These are phyloP conservation scores for Adansonia gregorii DNA, from an alignment of 441 rosid genomes.

Conservation along the genomic window DNA sequence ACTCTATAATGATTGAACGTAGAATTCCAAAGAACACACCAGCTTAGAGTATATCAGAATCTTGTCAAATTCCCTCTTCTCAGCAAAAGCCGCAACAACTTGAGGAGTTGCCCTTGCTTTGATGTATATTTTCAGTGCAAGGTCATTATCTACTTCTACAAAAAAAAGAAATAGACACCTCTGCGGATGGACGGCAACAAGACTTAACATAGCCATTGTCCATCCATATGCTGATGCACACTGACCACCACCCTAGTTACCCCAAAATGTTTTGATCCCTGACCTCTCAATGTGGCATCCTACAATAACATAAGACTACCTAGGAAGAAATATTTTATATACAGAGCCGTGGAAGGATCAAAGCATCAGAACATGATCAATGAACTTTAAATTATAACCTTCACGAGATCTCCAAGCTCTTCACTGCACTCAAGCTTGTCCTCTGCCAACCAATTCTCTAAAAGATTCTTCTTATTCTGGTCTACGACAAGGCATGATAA, in stretches of 20 bases:
- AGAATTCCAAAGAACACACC: slow-evolving; percentile 44
- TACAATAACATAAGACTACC: not conserved
- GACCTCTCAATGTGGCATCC: not conserved
- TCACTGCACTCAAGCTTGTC: slow-evolving; percentile 98
- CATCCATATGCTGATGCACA: not conserved
- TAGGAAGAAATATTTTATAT: not conserved
- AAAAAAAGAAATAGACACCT: not conserved
- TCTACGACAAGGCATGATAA: slow-evolving; percentile 96
- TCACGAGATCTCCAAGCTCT: slow-evolving; percentile 99
- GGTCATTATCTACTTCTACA: slow-evolving; percentile 96
- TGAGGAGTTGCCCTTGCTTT: slow-evolving; percentile 99
- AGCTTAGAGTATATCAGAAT: slow-evolving; percentile 94
- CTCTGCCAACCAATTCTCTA: slow-evolving; percentile 98
- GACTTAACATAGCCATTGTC: not conserved
- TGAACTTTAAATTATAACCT: slow-evolving; percentile 46
- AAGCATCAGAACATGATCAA: not conserved
- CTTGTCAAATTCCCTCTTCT: slow-evolving; percentile 98
- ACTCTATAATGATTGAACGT: slow-evolving; percentile 11
- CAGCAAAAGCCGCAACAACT: slow-evolving; percentile 99
- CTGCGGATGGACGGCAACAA: not conserved
- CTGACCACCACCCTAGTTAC: not conserved
- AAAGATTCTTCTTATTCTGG: slow-evolving; percentile 94
- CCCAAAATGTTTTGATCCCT: not conserved
- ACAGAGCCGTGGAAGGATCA: not conserved
- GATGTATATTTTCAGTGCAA: slow-evolving; percentile 89